Percentiles rank a stretch among this genome's conserved stretches.
phyloP scores from a whole-genome alignment of 73 alveolate species.

The Tetrahymena thermophila region DNA sequence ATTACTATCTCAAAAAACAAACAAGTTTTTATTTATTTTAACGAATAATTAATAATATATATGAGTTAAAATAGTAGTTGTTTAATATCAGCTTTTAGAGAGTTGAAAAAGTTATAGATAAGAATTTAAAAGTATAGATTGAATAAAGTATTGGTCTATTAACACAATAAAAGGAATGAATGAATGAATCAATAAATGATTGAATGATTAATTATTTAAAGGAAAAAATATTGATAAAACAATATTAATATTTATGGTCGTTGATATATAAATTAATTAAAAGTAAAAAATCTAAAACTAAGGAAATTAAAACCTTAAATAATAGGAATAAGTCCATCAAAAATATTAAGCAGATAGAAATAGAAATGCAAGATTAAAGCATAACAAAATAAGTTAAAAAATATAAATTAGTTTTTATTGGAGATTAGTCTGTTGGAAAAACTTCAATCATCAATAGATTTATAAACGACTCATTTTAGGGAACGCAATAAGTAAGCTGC shows the following conservation, averaged over 20 bases:
- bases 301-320: neutral
- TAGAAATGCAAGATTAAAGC: neutral
- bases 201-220: no score
- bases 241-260: neutral
- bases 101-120: neutral
- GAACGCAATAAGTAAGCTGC: conserved; percentile 25
- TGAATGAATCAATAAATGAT: no score
- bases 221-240: neutral
- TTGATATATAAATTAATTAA: neutral
- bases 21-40: no score
- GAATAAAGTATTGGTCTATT: no score
- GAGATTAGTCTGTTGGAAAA: conserved; percentile 88
- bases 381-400: conserved; percentile 18
- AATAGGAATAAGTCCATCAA: neutral
- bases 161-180: no score
- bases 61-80: neutral
- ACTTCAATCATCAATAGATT: conserved; percentile 77
- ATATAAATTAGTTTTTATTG: conserved; percentile 75
- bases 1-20: no score
- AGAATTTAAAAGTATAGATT: neutral
- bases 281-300: neutral
- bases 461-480: conserved; percentile 56
- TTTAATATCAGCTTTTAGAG: neutral
- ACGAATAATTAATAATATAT: neutral
- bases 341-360: neutral